A percentile compares a stretch with the other conserved stretches of the same genome.
Evolutionary conservation across 192 early-diverging fungal genomes (phyloP).

Genomic region (Lobulomyces angularis): DNA sequence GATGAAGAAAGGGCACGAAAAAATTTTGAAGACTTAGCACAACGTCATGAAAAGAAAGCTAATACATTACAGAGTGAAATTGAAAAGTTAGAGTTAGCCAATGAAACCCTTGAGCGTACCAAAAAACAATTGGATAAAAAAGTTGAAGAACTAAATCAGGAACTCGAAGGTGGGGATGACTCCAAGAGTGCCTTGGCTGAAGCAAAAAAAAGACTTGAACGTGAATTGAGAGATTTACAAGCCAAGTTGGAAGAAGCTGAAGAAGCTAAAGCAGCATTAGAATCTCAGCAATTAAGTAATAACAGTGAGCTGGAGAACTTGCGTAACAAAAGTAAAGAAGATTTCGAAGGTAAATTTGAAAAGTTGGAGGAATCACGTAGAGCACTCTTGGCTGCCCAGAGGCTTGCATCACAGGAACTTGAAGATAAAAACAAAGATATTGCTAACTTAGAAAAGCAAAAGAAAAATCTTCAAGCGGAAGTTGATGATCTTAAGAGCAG

Average conservation of each 20-base stretch:
- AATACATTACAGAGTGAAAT: constrained; percentile 48
- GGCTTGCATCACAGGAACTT: constrained; percentile 60
- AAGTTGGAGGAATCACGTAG: constrained; percentile 70
- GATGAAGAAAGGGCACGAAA: constrained; percentile 43
- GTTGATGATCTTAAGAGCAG: constrained; percentile 46
- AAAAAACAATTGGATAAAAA: constrained; percentile 54
- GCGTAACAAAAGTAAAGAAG: constrained; percentile 42
- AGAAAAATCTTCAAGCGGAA: constrained; percentile 44
- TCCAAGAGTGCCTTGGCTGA: constrained; percentile 48
- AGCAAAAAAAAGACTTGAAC: constrained; percentile 47
- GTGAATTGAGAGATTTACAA: constrained; percentile 41
- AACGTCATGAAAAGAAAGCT: constrained; percentile 59
- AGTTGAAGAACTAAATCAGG: constrained; percentile 52
- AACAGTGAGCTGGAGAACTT: constrained; percentile 42
- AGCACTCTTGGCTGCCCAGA: constrained; percentile 64
- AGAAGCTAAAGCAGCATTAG: constrained; percentile 40
- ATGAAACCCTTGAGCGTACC: constrained; percentile 44
- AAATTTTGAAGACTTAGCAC: constrained; percentile 58
- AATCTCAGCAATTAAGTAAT: constrained; percentile 26
- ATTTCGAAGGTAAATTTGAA: constrained; percentile 60
- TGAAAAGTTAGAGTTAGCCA: constrained; percentile 44
- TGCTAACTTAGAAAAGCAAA: constrained; percentile 51
- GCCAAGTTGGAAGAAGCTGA: constrained; percentile 38
- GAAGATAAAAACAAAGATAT: constrained; percentile 68
- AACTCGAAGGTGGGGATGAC: constrained; percentile 58